Evolutionary conservation across 1,284 basidiomycete species (phyloP), one percentile per base, ranked within the genome.

Genomic region (Bjerkandera adusta): DNA sequence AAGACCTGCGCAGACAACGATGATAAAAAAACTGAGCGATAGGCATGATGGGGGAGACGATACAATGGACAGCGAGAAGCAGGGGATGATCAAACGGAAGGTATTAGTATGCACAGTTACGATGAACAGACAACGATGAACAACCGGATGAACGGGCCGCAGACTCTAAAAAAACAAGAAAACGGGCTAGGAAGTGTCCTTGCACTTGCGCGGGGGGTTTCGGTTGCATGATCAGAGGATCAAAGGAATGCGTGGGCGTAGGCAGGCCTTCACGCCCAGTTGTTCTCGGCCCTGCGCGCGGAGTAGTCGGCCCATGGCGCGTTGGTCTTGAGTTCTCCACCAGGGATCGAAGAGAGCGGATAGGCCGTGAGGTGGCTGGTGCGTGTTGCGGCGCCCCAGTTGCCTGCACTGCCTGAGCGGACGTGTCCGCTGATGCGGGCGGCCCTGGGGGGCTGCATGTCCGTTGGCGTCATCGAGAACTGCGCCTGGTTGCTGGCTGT

Each of bases 371-470:
- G 64, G 59, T 34, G 26, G 11, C 38, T 32, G 58, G 66, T 76
- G 58, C 67, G 73, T 16, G 79, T 63, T 54, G 85, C 71, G 56
- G 67, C 76, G 36, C 71, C 81, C 86, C 86, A 89, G 61, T 87
- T 89, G 26, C 85, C 85, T 24, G 83, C 81, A 62, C 85, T 89
- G 41, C 86, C 85, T 30, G 84, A 79, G 50, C 85, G 81, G 49
- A 79, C 77, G 58, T 89, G 85, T 4, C 82, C 82, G 50, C 72
- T 76, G 25, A 70, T 69, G 45, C 83, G 77, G 18, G 72, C 56
- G 25, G 71, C 56, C 22, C 51, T 44, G 32, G 54, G 52, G 7
- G 57, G 45, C 49, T 43, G 42, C 26, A 36, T 26, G 13, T 66
- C 62, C 13, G 57, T 52, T 25, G 60, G 52, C 20, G 73, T 64